A percentile compares a stretch with the other conserved stretches of the same genome.
Conservation (phyloP, 202 grass and related monocot species). For the Elaeis oleifera region DNA sequence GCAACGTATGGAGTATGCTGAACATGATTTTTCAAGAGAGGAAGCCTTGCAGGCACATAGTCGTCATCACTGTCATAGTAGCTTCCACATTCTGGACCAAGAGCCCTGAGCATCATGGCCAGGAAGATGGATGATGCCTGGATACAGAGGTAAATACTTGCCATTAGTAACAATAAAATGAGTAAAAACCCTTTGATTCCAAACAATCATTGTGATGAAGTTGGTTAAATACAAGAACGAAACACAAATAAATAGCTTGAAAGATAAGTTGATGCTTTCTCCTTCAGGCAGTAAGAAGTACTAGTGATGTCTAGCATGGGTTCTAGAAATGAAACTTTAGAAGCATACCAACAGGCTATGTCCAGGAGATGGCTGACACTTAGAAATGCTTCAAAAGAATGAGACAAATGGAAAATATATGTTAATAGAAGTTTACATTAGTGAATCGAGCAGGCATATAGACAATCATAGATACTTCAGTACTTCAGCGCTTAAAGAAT, state of each 20-base stretch:
- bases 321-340: too few species aligned
- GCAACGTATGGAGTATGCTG: not conserved
- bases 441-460: too few species aligned
- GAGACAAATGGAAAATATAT: too few species aligned
- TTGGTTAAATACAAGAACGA: not conserved
- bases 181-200: not conserved
- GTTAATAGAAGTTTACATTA: too few species aligned
- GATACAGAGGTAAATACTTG: not conserved
- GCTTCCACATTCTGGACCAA: constrained; percentile 1
- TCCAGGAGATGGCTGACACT: too few species aligned
- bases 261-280: not conserved
- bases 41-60: constrained; percentile 9
- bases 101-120: constrained; percentile 20
- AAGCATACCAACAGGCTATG: too few species aligned
- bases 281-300: too few species aligned
- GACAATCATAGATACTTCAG: too few species aligned
- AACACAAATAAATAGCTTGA: not conserved
- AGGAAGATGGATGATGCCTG: constrained; percentile 14
- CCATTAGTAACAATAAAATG: not conserved
- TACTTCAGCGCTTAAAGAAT: too few species aligned
- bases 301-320: too few species aligned
- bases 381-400: too few species aligned
- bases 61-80: constrained; percentile 20
- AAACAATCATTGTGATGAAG: not conserved
- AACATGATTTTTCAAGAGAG: constrained; percentile 11